Evolutionary conservation across 441 rosid genomes (phyloP), one percentile per base, ranked within the genome.

Genomic region (Gossypium davidsonii): DNA sequence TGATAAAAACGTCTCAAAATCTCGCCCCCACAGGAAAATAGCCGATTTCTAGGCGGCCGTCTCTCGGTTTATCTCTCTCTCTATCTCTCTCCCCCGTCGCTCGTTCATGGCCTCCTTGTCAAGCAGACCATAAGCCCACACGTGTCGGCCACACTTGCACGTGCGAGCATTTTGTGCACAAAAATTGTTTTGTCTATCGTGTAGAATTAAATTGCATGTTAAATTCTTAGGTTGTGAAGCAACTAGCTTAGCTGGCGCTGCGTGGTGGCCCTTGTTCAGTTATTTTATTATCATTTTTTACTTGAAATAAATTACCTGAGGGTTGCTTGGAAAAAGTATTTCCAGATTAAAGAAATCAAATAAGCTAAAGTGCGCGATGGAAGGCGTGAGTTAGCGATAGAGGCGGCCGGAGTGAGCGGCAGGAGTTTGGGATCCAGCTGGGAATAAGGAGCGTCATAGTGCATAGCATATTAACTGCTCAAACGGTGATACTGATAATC

Each of bases 11-110:
- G 7, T 69, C 4, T 60, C 70, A 26, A 85, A 78, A 79, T 79
- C 74, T 53, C 87, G 88, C 58, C 76, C 78, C 28, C 88, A 84
- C 89, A 78, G 97, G 67, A 91, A 93, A 89, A 70, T 85, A 46
- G 93, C 87, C 71, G 86, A 81, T 70, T 80, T 80, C 78, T 92
- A 80, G 20, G 11, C 18, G 26, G 70, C 69, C 37, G 73, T 73
- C 6, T 74, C 75, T 52, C 78, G 56, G 37, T 66, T 46, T 12
- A 44, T 65, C 34, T 11, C 17, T 18, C 4, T 11, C 3, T 11
- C 58, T 12, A 44, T 65, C 34, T 11, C 17, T 18, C 3, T 11
- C 3, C 3, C 18, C 73, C 28, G 3, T 34, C 21, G 1, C 26
- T 11, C 31, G 34, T 31, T 31, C 34, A 31, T 1, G 34, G 34